These are phyloP conservation scores for Trametes cingulata DNA, from an alignment of 768 basidiomycete genomes.

Conservation along the genomic window DNA sequence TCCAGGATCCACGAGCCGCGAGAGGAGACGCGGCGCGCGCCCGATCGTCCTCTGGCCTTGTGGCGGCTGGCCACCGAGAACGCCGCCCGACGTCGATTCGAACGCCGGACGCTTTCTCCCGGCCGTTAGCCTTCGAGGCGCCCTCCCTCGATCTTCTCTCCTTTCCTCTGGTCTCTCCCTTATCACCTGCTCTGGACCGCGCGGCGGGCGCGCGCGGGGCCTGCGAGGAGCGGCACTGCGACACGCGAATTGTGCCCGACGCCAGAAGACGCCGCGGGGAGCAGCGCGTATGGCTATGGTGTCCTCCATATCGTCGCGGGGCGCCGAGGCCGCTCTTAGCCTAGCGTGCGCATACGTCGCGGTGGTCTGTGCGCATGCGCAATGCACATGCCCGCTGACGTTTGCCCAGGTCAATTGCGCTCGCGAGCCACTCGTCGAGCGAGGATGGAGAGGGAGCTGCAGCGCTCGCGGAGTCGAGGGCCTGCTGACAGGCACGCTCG, in stretches of 20 bases:
- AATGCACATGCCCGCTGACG: too few relatives aligned
- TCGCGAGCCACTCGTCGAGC: too few relatives aligned
- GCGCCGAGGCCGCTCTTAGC: background rate
- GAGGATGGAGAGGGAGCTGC: background rate
- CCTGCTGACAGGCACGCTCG: conserved; percentile 11
- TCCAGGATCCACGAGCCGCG: too few relatives aligned
- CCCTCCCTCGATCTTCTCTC: background rate
- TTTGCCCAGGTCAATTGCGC: too few relatives aligned
- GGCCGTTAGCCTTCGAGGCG: conserved; percentile 5
- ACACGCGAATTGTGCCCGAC: background rate
- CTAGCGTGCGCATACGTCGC: background rate
- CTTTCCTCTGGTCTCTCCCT: background rate
- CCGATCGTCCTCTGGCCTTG: too few relatives aligned
- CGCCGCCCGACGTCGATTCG: background rate
- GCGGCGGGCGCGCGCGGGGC: background rate
- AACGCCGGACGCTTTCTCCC: background rate
- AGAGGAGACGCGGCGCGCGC: too few relatives aligned
- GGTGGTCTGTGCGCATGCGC: background rate
- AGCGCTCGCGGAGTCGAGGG: background rate
- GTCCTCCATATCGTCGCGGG: background rate
- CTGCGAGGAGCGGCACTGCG: background rate
- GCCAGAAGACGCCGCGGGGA: background rate
- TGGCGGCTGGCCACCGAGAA: too few relatives aligned
- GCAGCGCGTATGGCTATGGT: background rate
- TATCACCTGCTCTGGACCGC: background rate